phyloP scores from a whole-genome alignment of 2,329 filamentous ascomycete genomes.

The Fusarium brevicatenulatum region DNA sequence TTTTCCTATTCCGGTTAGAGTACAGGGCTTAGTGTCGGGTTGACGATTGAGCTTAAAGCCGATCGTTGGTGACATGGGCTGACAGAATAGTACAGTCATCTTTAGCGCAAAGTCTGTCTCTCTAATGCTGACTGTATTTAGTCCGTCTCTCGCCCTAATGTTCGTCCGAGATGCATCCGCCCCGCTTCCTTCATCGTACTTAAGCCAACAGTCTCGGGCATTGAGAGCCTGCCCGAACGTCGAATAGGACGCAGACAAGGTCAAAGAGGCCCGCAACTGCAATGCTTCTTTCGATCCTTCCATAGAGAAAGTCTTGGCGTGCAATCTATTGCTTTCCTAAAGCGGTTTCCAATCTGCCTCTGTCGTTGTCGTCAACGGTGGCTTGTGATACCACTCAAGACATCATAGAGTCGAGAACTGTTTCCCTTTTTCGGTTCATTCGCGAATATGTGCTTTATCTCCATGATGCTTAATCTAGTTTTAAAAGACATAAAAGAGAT shows the following conservation, averaged over 20 bases:
- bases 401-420: slow-evolving; percentile 7
- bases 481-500: slow-evolving; percentile 14
- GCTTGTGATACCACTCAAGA: no score
- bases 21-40: neutral
- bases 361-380: neutral
- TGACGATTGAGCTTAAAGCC: slow-evolving; percentile 1
- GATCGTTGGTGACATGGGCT: fast-evolving
- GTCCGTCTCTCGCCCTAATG: neutral
- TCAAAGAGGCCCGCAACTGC: neutral
- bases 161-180: neutral
- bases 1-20: slow-evolving; percentile 41
- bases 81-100: neutral
- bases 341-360: neutral
- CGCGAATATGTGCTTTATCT: neutral
- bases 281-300: neutral
- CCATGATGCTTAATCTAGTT: fast-evolving
- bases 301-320: neutral
- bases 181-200: neutral
- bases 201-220: neutral
- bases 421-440: slow-evolving; percentile 26
- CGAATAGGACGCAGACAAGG: neutral
- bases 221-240: neutral
- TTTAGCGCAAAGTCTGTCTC: no score
- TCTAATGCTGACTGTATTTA: neutral
- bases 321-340: neutral